Percentiles rank a stretch among this genome's conserved stretches.
phyloP scores from a whole-genome alignment of 2,329 filamentous ascomycete genomes.

The Colletotrichum aenigma region DNA sequence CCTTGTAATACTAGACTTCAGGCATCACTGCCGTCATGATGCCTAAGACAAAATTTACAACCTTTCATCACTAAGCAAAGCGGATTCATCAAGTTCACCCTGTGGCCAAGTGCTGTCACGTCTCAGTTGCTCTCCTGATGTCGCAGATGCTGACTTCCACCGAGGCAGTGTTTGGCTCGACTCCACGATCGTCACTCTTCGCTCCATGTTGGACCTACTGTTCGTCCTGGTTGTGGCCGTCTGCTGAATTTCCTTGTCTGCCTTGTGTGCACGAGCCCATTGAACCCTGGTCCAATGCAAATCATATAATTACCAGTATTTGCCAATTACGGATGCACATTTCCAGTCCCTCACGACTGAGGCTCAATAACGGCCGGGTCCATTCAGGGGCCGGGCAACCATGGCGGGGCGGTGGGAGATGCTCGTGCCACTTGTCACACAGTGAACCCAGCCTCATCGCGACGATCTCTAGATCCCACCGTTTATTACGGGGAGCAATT shows the following conservation, averaged over 20 bases:
- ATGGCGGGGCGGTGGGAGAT: neutral
- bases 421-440: neutral
- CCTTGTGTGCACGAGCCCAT: neutral
- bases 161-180: neutral
- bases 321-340: neutral
- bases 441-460: neutral
- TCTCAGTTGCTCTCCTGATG: neutral
- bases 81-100: neutral
- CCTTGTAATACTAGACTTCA: conserved; percentile 15
- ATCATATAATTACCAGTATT: neutral
- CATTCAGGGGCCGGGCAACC: neutral
- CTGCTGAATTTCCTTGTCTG: neutral
- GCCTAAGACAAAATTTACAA: neutral
- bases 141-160: neutral
- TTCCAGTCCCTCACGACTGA: neutral
- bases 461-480: neutral
- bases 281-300: neutral
- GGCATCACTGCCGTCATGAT: conserved; percentile 2
- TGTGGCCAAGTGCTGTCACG: neutral
- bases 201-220: neutral
- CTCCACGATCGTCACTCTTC: neutral
- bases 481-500: neutral
- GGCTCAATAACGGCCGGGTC: neutral
- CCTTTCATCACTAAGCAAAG: neutral
- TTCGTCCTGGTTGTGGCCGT: neutral